Base-by-base conservation (phyloP, 176 grass and related monocot species). In the Triticum monococcum region DNA sequence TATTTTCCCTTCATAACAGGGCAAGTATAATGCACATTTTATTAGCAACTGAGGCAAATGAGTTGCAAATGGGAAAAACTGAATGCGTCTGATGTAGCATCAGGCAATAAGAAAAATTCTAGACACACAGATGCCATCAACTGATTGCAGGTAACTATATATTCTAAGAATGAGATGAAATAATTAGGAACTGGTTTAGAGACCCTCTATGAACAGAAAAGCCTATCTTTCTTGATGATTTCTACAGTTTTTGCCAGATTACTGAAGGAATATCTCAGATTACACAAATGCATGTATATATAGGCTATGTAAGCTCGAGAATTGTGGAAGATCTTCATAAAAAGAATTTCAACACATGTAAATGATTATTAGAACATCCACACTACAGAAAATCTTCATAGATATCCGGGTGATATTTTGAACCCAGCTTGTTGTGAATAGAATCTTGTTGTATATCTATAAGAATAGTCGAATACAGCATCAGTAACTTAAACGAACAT, bases 381-480 rank as follows among this genome's bases (percentile, higher is more conserved):
- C 82, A 98, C 96, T 93, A 96, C 37, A 98, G 90, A 80, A 96
- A 90, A 92, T 98, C 96, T 82, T 93, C 88, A 81, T 87, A 92
- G 87, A 98, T 96, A 91, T 92, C 90, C 69, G 88, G 90, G 76
- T 90, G 87, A 83, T 98, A 98, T 64, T 98, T 98, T n/a, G 78
- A 85, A 85, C 97, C 89, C 79, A 94, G 61, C 83, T 92, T 98
- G 85, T 91, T 88, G 90, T 94, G 92, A 67, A 98, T 30, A 84
- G 94, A 92, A 88, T 96, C 88, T 36, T 90, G 93, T 79, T 94
- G 88, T 41, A 43, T 12, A 43, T 43, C 40, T 43, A 43, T 11
- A 35, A 78, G 71, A 73, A 16, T 13, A 9, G 71, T 73, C 13
- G 26, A 92, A 88, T 14, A 84, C 14, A 86, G 38, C 59, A 81